Conservation (phyloP, 148 eudicot genomes). For the Vaccinium myrtillus region DNA sequence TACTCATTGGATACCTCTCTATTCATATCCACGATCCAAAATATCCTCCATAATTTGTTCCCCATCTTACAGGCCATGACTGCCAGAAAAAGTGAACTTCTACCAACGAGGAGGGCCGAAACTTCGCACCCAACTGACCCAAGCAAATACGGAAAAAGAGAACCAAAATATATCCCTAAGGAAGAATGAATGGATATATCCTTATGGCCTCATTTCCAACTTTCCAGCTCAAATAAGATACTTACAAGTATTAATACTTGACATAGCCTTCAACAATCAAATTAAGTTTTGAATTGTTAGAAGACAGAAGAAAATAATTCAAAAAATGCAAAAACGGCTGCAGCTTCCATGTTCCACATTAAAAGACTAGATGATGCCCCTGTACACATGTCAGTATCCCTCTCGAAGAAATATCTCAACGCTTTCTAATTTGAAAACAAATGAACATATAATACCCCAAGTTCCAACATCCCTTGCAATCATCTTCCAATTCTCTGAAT, state of each 20-base stretch:
- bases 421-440: neutral
- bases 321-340: conserved; percentile 5
- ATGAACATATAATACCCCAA: neutral
- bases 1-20: neutral
- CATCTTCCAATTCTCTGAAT: neutral
- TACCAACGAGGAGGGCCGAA: conserved; percentile 20
- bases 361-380: neutral
- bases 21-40: conserved; percentile 8
- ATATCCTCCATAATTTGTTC: neutral
- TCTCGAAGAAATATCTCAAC: neutral
- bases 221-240: conserved; percentile 31
- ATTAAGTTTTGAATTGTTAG: conserved; percentile 27
- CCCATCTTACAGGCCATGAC: conserved; percentile 15
- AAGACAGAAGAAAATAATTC: conserved; percentile 10
- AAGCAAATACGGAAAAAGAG: conserved; percentile 13
- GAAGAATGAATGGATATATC: conserved; percentile 28
- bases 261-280: conserved; percentile 33
- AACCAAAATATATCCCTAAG: neutral
- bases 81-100: conserved; percentile 30
- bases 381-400: neutral
- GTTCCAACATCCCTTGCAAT: conserved; percentile 4
- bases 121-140: neutral
- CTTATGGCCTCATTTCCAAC: conserved; percentile 31
- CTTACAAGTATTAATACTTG: conserved; percentile 27
- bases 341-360: neutral